Percentiles rank a stretch among this genome's conserved stretches.
phyloP scores from a whole-genome alignment of 352 stramenopile species.

The Globisporangium yorkense region DNA sequence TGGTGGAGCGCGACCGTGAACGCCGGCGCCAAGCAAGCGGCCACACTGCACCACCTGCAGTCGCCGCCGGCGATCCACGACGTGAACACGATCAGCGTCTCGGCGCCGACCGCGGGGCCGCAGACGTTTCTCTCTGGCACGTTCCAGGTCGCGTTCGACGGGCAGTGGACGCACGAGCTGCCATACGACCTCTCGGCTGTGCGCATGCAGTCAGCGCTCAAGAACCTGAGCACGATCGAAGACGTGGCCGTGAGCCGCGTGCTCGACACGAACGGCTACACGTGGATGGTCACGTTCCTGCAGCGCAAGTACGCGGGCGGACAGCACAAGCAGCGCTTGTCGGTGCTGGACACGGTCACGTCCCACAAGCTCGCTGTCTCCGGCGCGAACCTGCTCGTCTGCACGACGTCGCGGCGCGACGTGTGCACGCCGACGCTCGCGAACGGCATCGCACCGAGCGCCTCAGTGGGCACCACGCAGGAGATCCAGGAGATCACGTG shows the following conservation, averaged over 20 bases:
- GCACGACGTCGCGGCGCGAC: constrained; percentile 30
- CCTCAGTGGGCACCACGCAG: constrained; percentile 27
- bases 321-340: constrained; percentile 47
- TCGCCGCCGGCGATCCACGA: constrained; percentile 35
- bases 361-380: constrained; percentile 53
- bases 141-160: constrained; percentile 89
- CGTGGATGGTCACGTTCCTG: constrained; percentile 71
- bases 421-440: constrained; percentile 35
- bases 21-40: constrained; percentile 37
- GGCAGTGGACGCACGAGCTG: constrained; percentile 83
- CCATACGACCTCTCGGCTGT: constrained; percentile 79
- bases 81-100: constrained; percentile 65
- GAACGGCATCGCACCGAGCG: constrained; percentile 41
- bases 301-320: constrained; percentile 47
- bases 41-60: constrained; percentile 44
- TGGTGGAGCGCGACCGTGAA: constrained; percentile 41
- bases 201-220: constrained; percentile 60
- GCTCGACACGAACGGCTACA: constrained; percentile 63
- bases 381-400: constrained; percentile 50
- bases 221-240: constrained; percentile 54
- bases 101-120: constrained; percentile 38
- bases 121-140: constrained; percentile 53
- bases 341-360: constrained; percentile 27
- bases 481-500: constrained; percentile 67
- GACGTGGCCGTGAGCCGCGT: constrained; percentile 43